Evolutionary conservation across 148 eudicot genomes (phyloP).

Genomic region (Camellia granthamiana): DNA sequence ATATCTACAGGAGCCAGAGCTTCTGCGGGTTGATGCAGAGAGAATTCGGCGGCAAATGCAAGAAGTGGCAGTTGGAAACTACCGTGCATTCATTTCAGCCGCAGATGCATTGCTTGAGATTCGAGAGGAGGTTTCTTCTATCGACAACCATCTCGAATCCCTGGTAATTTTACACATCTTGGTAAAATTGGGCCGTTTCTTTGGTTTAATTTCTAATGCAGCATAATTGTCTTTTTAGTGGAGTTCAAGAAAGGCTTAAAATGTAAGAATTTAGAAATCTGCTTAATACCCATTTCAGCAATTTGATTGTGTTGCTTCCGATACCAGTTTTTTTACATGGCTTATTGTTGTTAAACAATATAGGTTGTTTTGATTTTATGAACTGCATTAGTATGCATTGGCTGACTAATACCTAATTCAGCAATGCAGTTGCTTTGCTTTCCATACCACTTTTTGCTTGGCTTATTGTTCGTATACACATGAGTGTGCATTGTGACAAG

Average conservation of each 20-base stretch:
- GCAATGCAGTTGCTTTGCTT: no score
- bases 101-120: constrained; percentile 88
- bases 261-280: neutral
- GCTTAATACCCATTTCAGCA: neutral
- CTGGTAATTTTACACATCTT: constrained; percentile 43
- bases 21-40: constrained; percentile 92
- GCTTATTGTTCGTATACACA: no score
- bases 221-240: neutral
- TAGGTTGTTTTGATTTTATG: neutral
- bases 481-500: neutral
- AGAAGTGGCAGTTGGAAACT: constrained; percentile 95
- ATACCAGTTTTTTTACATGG: neutral
- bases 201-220: neutral
- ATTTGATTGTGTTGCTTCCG: neutral
- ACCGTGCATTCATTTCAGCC: constrained; percentile 90
- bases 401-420: no score
- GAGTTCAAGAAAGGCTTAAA: neutral
- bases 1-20: constrained; percentile 79
- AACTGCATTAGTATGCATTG: no score
- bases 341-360: neutral
- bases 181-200: neutral
- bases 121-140: constrained; percentile 74
- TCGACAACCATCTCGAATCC: constrained; percentile 83
- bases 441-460: no score
- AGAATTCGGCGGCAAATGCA: constrained; percentile 95